Conservation (phyloP, 805 yeast species). For the Kluyveromyces starmeri region DNA sequence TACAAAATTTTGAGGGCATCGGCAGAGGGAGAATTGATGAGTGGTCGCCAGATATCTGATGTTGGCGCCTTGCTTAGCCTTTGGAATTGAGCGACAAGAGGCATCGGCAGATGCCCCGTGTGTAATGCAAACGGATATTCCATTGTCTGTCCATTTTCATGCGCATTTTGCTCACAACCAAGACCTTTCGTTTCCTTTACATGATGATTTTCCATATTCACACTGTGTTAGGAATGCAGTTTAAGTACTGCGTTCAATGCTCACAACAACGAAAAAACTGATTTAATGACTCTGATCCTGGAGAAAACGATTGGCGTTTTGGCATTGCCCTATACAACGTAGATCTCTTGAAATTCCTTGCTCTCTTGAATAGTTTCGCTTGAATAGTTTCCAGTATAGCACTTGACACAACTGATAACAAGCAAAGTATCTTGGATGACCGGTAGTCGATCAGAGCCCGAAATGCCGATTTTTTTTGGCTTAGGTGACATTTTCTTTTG, state of each 20-base stretch:
- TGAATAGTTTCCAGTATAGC: too few relatives aligned
- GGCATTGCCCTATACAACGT: too few relatives aligned
- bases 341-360: too few relatives aligned
- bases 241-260: conserved; percentile 25
- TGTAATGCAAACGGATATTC: background rate
- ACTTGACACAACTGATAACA: too few relatives aligned
- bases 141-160: too few relatives aligned
- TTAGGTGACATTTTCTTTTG: too few relatives aligned
- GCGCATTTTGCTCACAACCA: too few relatives aligned
- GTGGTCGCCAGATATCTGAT: conserved; percentile 35
- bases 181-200: conserved; percentile 1
- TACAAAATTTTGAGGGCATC: conserved; percentile 29
- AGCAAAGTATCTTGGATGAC: too few relatives aligned
- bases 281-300: conserved; percentile 33
- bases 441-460: too few relatives aligned
- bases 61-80: background rate
- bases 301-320: too few relatives aligned
- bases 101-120: conserved; percentile 3
- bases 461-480: too few relatives aligned
- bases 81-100: background rate
- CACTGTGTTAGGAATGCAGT: conserved; percentile 32
- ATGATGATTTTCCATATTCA: conserved; percentile 24
- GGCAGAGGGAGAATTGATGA: conserved; percentile 32
- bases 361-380: too few relatives aligned
- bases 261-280: conserved; percentile 30